Evolutionary conservation across 208 protist species (phyloP).

Genomic region (Novymonas esmeraldas): DNA sequence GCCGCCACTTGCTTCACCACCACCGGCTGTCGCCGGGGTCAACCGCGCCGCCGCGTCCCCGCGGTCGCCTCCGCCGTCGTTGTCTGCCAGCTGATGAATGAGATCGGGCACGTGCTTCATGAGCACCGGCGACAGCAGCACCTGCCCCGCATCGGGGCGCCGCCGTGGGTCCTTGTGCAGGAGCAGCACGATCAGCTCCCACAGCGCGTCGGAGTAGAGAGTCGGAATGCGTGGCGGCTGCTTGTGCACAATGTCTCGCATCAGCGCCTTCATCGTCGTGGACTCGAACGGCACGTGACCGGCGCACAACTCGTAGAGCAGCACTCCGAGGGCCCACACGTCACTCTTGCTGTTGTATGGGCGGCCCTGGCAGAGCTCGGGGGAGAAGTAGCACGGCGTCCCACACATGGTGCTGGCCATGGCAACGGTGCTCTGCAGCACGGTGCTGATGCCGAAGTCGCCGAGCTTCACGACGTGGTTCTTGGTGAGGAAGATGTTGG

Average conservation of each 20-base stretch:
- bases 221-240: slow-evolving; percentile 74
- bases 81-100: slow-evolving; percentile 51
- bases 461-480: slow-evolving; percentile 91
- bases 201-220: slow-evolving; percentile 73
- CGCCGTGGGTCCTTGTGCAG: slow-evolving; percentile 82
- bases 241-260: slow-evolving; percentile 84
- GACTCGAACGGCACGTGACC: slow-evolving; percentile 84
- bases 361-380: slow-evolving; percentile 91
- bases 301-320: slow-evolving; percentile 89
- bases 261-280: slow-evolving; percentile 82
- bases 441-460: slow-evolving; percentile 93
- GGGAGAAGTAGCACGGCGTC: slow-evolving; percentile 96
- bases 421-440: slow-evolving; percentile 84
- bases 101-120: slow-evolving; percentile 71
- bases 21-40: background rate
- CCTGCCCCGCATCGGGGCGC: slow-evolving; percentile 80
- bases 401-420: slow-evolving; percentile 95
- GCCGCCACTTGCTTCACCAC: background rate
- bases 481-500: slow-evolving; percentile 92
- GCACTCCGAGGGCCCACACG: slow-evolving; percentile 90
- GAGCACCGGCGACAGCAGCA: slow-evolving; percentile 70
- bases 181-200: slow-evolving; percentile 71
- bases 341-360: slow-evolving; percentile 96
- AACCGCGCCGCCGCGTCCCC: background rate
- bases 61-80: slow-evolving; percentile 1